Evolutionary conservation across 163 green algal species (phyloP).

Genomic region (Scenedesmus sp.): DNA sequence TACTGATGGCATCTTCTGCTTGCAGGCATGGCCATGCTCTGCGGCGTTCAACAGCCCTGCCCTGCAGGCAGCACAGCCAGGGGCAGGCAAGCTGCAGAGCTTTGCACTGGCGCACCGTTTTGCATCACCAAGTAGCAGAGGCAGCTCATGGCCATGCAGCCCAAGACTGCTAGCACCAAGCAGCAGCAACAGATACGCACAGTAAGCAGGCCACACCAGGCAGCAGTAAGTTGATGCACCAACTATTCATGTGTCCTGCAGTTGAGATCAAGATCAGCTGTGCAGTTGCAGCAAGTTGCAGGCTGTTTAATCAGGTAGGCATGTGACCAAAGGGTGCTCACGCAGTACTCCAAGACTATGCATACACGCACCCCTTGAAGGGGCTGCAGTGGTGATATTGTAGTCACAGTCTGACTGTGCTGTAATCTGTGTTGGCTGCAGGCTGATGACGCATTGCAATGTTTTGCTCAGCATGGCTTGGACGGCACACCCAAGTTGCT

Average conservation of each 20-base stretch:
- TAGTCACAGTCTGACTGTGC: background rate
- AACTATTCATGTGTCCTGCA: background rate
- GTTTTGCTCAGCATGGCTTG: slow-evolving; percentile 27
- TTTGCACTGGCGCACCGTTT: background rate
- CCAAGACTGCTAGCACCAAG: background rate
- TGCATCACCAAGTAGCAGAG: background rate
- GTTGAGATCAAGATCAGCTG: background rate
- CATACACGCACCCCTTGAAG: no score
- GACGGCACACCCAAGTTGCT: slow-evolving; percentile 25
- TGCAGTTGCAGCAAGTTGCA: background rate
- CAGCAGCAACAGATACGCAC: background rate
- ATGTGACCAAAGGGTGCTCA: no score
- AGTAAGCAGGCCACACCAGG: background rate
- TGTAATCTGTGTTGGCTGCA: background rate
- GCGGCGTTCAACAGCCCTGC: background rate
- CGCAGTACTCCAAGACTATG: no score
- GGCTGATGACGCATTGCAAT: slow-evolving; percentile 11
- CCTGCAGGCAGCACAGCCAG: background rate
- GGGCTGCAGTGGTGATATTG: background rate
- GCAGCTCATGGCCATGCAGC: slow-evolving; percentile 5
- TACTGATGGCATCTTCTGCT: background rate
- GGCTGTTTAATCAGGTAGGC: no score
- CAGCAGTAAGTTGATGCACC: background rate
- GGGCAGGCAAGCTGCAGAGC: slow-evolving; percentile 18
- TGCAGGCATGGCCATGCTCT: background rate